Base-by-base conservation (phyloP, 179 eudicot species). In the Camellia oleifera region DNA sequence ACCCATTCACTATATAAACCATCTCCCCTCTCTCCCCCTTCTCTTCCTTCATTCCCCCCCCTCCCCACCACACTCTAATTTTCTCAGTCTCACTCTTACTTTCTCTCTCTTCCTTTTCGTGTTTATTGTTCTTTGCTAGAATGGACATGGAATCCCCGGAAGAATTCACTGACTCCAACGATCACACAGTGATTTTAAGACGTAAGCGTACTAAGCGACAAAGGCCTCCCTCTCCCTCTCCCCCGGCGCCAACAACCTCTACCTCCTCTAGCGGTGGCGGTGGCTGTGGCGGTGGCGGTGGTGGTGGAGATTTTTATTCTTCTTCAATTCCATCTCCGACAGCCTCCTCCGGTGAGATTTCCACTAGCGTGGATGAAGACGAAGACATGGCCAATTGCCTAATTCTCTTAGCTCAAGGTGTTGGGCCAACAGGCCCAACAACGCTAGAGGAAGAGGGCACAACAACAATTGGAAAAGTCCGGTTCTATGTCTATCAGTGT, bases 321-420 rank as follows among this genome's bases (percentile, higher is more conserved):
- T 60, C 12, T 46, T 70, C 85, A 10, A 2, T 46, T 44, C 63
- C 67, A 60, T 85, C 80, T 72, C 86, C 74, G 2, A 71, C 80
- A 2, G 2, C 40, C 40, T 46, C 83, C 4, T 78, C 85, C 5
- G 70, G 72, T 23, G 81, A 76, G 13, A 64, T 46, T 6, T 83
- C 82, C 0, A 18, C 40, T 48, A 4, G 52, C 3, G 69, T 77
- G 20, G 90, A 89, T 67, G 95, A 93, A 80, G 91, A 92, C 20
- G 88, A 91, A 42, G 97, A 89, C 78, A 85, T 88, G 89, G 97
- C 97, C 1, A 83, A 91, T 74, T 91, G 91, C 73, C 81, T 92
- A 5, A 91, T 92, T 74, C 87, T 92, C 11, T 54, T 92, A 5
- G 89, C 94, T 4, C 92, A 86, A 79, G 92, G 94, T 42, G 75